Percentiles rank a stretch among this genome's conserved stretches.
phyloP scores from a whole-genome alignment of 2,329 filamentous ascomycete genomes.

The Venturia effusa region DNA sequence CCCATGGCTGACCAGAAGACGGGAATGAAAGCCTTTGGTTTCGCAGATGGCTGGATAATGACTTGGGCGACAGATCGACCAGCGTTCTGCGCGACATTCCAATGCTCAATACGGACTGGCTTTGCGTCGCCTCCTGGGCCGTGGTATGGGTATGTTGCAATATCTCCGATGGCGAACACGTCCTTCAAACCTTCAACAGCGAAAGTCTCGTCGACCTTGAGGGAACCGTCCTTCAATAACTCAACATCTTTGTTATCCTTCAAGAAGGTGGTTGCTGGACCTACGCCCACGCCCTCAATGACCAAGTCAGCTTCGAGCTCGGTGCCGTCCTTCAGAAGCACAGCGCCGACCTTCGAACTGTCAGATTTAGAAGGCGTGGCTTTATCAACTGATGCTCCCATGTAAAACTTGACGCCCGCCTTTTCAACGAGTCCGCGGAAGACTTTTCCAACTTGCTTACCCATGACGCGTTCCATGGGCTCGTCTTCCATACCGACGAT shows the following conservation, averaged over 20 bases:
- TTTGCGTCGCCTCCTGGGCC: conserved; percentile 72
- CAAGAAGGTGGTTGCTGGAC: conserved; percentile 75
- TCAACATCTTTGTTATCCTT: conserved; percentile 57
- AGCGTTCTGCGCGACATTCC: conserved; percentile 94
- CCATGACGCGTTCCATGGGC: conserved; percentile 79
- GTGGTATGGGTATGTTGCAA: conserved; percentile 87
- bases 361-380: conserved; percentile 61
- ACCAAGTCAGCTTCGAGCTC: conserved; percentile 78
- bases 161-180: conserved; percentile 90
- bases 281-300: conserved; percentile 81
- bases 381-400: conserved; percentile 72
- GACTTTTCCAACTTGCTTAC: conserved; percentile 66
- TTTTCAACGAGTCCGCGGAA: conserved; percentile 72
- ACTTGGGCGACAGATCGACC: conserved; percentile 69
- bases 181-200: conserved; percentile 64
- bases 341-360: conserved; percentile 62
- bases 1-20: conserved; percentile 96
- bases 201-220: conserved; percentile 72
- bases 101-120: conserved; percentile 83
- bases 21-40: conserved; percentile 68
- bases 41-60: conserved; percentile 55
- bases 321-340: conserved; percentile 78
- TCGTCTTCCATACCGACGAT: conserved; percentile 81
- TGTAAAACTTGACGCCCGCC: conserved; percentile 79
- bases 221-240: conserved; percentile 74